These are phyloP conservation scores for Kwoniella sp. DNA, from an alignment of 768 basidiomycete genomes.

Conservation along the genomic window DNA sequence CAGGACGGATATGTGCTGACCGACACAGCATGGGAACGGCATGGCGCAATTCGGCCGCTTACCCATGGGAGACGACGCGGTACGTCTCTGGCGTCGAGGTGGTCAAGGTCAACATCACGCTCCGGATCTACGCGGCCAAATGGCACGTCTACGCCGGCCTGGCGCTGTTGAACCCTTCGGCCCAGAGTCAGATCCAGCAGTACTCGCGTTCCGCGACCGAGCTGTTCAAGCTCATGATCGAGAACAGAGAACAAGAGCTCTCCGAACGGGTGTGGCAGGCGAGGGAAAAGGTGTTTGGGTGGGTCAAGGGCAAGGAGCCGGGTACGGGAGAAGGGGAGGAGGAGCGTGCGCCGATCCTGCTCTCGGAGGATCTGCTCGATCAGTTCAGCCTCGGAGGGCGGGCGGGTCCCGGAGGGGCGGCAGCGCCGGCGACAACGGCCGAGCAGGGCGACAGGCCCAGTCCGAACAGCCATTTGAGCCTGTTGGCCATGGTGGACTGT, in stretches of 20 bases:
- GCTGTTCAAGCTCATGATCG: slow-evolving; percentile 92
- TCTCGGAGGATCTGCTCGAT: slow-evolving; percentile 80
- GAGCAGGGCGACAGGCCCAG: slow-evolving; percentile 3
- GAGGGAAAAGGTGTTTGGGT: slow-evolving; percentile 69
- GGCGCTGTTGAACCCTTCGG: slow-evolving; percentile 93
- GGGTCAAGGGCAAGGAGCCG: slow-evolving; percentile 35
- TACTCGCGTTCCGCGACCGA: slow-evolving; percentile 80
- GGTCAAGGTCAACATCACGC: slow-evolving; percentile 92
- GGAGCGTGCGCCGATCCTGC: slow-evolving; percentile 60
- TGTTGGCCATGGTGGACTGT: slow-evolving; percentile 97
- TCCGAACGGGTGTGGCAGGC: slow-evolving; percentile 69
- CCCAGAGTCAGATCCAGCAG: slow-evolving; percentile 81
- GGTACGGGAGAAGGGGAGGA: background rate
- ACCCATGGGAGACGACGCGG: slow-evolving; percentile 89
- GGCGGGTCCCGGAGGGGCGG: too few relatives aligned
- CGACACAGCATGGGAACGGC: slow-evolving; percentile 91
- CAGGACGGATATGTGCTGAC: background rate
- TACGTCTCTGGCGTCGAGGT: slow-evolving; percentile 98
- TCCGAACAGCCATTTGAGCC: slow-evolving; percentile 83
- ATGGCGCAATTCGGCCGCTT: slow-evolving; percentile 69
- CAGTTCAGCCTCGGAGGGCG: slow-evolving; percentile 73
- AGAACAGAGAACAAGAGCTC: slow-evolving; percentile 57
- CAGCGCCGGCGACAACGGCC: too few relatives aligned
- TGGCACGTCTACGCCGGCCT: slow-evolving; percentile 99
- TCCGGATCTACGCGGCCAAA: slow-evolving; percentile 92